phyloP scores from a whole-genome alignment of 345 rosid genomes.

The Hevea brasiliensis region DNA sequence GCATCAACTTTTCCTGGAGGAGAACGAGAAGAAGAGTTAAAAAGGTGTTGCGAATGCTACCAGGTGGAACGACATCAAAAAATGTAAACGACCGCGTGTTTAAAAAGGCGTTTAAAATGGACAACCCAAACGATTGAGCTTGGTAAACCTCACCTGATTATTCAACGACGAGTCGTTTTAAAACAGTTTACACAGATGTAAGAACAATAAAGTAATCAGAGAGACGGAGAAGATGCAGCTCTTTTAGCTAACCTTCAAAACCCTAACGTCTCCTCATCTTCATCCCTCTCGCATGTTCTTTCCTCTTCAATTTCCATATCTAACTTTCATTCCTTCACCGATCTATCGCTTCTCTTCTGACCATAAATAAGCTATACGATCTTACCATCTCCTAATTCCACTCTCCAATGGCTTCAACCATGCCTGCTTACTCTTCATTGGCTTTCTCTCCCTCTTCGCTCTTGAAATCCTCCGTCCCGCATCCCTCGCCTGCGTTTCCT shows the following conservation, averaged over 20 bases:
- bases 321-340: slow-evolving; percentile 15
- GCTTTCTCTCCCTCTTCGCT: slow-evolving; percentile 27
- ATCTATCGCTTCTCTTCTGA: background rate
- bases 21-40: slow-evolving; percentile 42
- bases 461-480: slow-evolving; percentile 30
- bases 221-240: background rate
- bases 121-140: no score
- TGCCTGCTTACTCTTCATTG: slow-evolving; percentile 8
- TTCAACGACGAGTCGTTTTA: no score
- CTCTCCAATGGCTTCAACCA: slow-evolving; percentile 30
- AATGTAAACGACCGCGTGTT: no score
- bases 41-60: slow-evolving; percentile 14
- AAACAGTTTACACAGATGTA: no score
- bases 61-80: slow-evolving; percentile 11
- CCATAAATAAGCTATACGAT: background rate
- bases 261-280: background rate
- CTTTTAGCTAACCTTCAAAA: background rate
- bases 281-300: background rate
- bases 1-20: slow-evolving; percentile 26
- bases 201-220: no score
- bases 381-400: background rate
- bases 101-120: no score
- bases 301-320: background rate
- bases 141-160: no score
- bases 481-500: slow-evolving; percentile 22